phyloP scores from a whole-genome alignment of 2,329 filamentous ascomycete species.

The Trichophyton rubrum region DNA sequence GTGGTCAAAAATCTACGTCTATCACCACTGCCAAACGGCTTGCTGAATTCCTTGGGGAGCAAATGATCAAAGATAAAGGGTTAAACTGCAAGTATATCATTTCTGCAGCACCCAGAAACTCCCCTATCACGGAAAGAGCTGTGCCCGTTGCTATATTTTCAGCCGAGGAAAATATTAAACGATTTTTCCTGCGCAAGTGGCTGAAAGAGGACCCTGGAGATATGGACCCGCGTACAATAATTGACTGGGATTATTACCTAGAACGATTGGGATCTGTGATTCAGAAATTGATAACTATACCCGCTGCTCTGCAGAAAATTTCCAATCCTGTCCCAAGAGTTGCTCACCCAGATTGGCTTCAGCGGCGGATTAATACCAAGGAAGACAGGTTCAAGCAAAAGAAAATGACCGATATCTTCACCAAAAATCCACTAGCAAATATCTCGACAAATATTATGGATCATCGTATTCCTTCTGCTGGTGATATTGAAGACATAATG shows the following conservation, averaged over 20 bases:
- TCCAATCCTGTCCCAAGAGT: conserved; percentile 90
- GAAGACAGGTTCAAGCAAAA: conserved; percentile 98
- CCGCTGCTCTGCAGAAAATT: conserved; percentile 87
- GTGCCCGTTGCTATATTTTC: conserved; percentile 96
- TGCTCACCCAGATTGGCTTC: conserved; percentile 90
- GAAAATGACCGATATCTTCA: conserved; percentile 91
- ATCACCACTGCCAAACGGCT: conserved; percentile 93
- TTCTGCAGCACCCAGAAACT: conserved; percentile 69
- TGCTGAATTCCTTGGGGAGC: conserved; percentile 90
- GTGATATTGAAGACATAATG: conserved; percentile 61
- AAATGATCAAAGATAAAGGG: conserved; percentile 99
- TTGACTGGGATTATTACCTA: conserved; percentile 96
- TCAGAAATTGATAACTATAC: conserved; percentile 97
- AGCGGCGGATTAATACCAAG: conserved; percentile 83
- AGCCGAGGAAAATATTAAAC: conserved; percentile 75
- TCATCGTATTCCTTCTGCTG: conserved; percentile 42
- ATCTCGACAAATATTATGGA: conserved; percentile 50
- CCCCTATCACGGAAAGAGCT: conserved; percentile 87
- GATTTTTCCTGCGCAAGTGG: conserved; percentile 87
- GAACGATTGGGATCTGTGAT: conserved; percentile 94
- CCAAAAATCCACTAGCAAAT: conserved; percentile 53
- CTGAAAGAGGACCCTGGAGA: conserved; percentile 81
- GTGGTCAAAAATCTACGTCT: conserved; percentile 90
- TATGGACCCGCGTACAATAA: conserved; percentile 76
- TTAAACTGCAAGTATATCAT: conserved; percentile 99